Conservation (phyloP, 1,139 yeast genomes). For the Debaryomyces robertsiae region DNA sequence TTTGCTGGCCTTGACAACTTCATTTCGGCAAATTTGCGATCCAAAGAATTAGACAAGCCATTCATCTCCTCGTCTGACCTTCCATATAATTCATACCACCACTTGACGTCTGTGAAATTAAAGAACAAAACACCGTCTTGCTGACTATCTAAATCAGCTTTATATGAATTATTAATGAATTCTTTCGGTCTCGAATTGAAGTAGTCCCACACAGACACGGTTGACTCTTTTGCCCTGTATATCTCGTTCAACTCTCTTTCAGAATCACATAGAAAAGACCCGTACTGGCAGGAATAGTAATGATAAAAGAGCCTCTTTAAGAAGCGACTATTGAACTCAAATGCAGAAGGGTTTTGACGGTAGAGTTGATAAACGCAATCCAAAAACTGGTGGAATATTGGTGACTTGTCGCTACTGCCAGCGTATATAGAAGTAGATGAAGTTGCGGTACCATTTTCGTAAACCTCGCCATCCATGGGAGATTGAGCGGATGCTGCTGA, state of each 20-base stretch:
- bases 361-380: slow-evolving; percentile 84
- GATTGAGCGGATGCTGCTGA: slow-evolving; percentile 24
- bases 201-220: slow-evolving; percentile 93
- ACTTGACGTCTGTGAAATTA: slow-evolving; percentile 65
- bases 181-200: slow-evolving; percentile 76
- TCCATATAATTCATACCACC: slow-evolving; percentile 90
- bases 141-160: slow-evolving; percentile 20
- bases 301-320: slow-evolving; percentile 83
- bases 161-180: slow-evolving; percentile 59
- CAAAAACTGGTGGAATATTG: slow-evolving; percentile 89
- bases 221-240: slow-evolving; percentile 43
- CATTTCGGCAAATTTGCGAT: slow-evolving; percentile 46
- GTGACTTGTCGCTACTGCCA: slow-evolving; percentile 63
- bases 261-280: slow-evolving; percentile 78
- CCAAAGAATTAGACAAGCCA: slow-evolving; percentile 49
- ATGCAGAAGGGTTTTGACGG: slow-evolving; percentile 67
- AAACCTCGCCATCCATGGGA: slow-evolving; percentile 14
- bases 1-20: slow-evolving; percentile 14
- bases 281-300: slow-evolving; percentile 91
- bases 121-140: slow-evolving; percentile 62
- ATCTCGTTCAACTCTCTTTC: slow-evolving; percentile 57
- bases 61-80: slow-evolving; percentile 82
- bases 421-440: slow-evolving; percentile 30
- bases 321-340: slow-evolving; percentile 89
- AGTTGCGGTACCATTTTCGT: slow-evolving; percentile 16